These are phyloP conservation scores for Pleurostoma richardsiae DNA, from an alignment of 2,329 filamentous ascomycete species.

Conservation along the genomic window DNA sequence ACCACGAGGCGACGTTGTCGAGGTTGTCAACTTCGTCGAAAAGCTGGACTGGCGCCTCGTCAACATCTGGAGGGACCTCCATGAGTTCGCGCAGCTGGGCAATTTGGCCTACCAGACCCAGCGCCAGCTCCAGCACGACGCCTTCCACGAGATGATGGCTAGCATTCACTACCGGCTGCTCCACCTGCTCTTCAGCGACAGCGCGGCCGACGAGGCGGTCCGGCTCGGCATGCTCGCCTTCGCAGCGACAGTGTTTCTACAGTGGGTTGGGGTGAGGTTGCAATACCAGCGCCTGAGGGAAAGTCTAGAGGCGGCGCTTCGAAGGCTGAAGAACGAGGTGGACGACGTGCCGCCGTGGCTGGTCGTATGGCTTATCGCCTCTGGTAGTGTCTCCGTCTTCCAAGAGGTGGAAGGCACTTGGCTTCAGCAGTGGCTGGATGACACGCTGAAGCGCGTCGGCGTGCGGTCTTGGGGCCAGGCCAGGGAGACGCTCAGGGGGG, in stretches of 20 bases:
- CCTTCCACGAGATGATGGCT: constrained; percentile 21
- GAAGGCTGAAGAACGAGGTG: constrained; percentile 1
- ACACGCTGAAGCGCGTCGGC: constrained; percentile 10
- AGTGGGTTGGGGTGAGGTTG: constrained; percentile 4
- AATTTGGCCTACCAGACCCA: constrained; percentile 12
- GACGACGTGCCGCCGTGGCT: constrained; percentile 7
- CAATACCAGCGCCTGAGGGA: constrained; percentile 2
- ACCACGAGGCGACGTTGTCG: neutral
- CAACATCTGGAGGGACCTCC: constrained; percentile 20
- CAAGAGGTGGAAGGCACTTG: constrained; percentile 9
- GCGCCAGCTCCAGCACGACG: constrained; percentile 16
- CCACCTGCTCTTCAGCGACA: constrained; percentile 12
- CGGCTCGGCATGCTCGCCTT: constrained; percentile 22
- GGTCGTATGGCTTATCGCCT: constrained; percentile 18
- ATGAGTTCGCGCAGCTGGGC: constrained; percentile 19
- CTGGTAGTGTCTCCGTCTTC: constrained; percentile 17
- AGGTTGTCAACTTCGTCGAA: neutral
- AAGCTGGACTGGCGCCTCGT: constrained; percentile 15
- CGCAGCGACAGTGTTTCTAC: constrained; percentile 16
- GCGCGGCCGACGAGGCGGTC: constrained; percentile 8
- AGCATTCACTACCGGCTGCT: constrained; percentile 23
- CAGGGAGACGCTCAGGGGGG: neutral
- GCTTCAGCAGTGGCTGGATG: constrained; percentile 14
- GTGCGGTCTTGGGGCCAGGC: constrained; percentile 10
- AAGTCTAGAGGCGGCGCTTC: neutral